phyloP scores from a whole-genome alignment of 805 yeast species.

The Candida ipomoeae region DNA sequence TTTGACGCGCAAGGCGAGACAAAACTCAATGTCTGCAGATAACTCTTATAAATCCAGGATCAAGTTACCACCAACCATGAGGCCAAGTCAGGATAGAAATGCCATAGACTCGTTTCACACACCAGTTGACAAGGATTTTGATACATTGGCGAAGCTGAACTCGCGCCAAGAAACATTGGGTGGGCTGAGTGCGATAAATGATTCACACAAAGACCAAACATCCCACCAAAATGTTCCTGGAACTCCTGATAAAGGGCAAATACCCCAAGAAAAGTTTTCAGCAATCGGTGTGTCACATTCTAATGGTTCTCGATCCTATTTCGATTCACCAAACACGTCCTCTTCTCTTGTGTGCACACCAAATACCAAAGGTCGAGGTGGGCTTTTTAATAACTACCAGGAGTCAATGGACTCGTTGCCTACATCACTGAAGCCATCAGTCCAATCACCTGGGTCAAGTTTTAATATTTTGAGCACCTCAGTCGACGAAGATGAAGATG shows the following conservation, averaged over 20 bases:
- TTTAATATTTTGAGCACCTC: slow-evolving; percentile 15
- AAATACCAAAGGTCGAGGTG: background rate
- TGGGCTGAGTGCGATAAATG: background rate
- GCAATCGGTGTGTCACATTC: background rate
- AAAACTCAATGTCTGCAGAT: slow-evolving; percentile 23
- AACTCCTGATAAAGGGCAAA: background rate
- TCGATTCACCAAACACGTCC: slow-evolving; percentile 2
- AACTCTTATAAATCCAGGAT: slow-evolving; percentile 30
- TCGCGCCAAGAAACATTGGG: background rate
- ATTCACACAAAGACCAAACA: background rate
- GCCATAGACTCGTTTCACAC: background rate
- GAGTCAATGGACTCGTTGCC: slow-evolving; percentile 3
- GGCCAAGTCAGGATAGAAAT: background rate
- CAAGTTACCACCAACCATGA: slow-evolving; percentile 28
- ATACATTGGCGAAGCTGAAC: background rate
- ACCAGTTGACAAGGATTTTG: background rate
- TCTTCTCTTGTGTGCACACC: slow-evolving; percentile 2
- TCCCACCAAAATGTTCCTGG: background rate
- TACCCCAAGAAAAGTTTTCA: background rate
- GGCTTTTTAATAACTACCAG: background rate
- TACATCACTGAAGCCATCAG: background rate
- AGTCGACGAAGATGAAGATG: slow-evolving; percentile 36
- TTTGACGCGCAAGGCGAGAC: slow-evolving; percentile 8
- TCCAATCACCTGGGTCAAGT: slow-evolving; percentile 10
- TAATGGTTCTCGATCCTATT: background rate